Evolutionary conservation across 257 asterid species (phyloP).

Genomic region (Plantago major): DNA sequence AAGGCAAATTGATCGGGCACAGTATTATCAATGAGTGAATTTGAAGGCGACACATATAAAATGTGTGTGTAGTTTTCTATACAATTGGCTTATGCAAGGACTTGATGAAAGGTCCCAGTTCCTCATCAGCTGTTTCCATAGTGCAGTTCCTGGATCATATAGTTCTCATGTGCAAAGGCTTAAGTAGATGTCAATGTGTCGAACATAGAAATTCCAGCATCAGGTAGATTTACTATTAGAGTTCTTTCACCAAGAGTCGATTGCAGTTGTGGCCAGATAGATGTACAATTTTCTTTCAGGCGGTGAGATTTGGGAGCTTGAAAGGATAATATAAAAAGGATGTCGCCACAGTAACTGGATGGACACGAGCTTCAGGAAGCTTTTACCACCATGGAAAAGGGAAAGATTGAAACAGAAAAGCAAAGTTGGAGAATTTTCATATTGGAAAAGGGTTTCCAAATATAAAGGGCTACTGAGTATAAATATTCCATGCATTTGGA

Average conservation of each 20-base stretch:
- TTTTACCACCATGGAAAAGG: not conserved
- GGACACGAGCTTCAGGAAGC: not conserved
- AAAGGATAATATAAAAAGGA: not conserved
- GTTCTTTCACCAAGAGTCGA: too few relatives aligned
- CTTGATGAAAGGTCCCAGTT: constrained; percentile 23
- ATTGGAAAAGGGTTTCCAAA: too few relatives aligned
- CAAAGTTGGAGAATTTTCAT: not conserved
- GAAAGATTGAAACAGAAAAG: not conserved
- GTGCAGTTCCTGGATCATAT: constrained; percentile 31
- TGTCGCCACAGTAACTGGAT: not conserved
- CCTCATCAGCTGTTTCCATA: constrained; percentile 16
- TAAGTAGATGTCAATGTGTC: not conserved
- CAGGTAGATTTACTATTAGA: not conserved
- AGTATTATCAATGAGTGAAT: too few relatives aligned
- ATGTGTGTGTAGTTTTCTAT: constrained; percentile 25
- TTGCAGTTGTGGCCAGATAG: too few relatives aligned
- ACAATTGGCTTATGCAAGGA: constrained; percentile 18
- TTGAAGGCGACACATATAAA: too few relatives aligned
- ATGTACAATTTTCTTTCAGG: too few relatives aligned
- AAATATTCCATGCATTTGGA: too few relatives aligned
- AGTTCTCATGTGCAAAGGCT: constrained; percentile 5
- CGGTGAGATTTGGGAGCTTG: not conserved
- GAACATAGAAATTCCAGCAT: not conserved
- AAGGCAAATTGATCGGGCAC: constrained; percentile 22
- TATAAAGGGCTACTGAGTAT: too few relatives aligned